Percentiles rank a stretch among this genome's conserved stretches.
Conservation (phyloP, 2,329 filamentous ascomycete genomes). For the Pseudocercospora ulei region DNA sequence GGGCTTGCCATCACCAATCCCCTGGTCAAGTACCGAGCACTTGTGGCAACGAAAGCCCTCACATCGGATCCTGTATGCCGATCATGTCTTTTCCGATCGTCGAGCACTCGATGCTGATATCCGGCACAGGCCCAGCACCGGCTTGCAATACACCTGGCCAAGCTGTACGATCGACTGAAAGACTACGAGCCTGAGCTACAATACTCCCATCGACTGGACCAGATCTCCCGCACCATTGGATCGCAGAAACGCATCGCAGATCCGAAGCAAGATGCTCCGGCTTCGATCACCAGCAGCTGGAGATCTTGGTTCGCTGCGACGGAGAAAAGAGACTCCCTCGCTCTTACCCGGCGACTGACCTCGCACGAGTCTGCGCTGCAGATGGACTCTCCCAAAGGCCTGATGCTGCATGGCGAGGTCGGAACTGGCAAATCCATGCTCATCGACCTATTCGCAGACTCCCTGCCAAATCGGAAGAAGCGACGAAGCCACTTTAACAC, state of each 20-base stretch:
- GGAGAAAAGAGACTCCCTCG: slow-evolving; percentile 48
- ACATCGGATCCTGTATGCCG: slow-evolving; percentile 49
- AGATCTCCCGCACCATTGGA: slow-evolving; percentile 45
- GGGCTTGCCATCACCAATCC: slow-evolving; percentile 53
- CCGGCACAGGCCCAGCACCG: slow-evolving; percentile 26
- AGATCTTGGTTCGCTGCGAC: slow-evolving; percentile 45
- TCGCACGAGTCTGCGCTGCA: slow-evolving; percentile 61
- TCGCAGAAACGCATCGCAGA: slow-evolving; percentile 24
- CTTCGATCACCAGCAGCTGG: slow-evolving; percentile 36
- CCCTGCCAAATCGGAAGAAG: slow-evolving; percentile 63
- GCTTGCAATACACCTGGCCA: slow-evolving; percentile 61
- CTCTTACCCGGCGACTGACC: slow-evolving; percentile 59
- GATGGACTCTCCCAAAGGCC: slow-evolving; percentile 61
- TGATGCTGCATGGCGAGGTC: slow-evolving; percentile 72
- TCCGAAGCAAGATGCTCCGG: slow-evolving; percentile 8
- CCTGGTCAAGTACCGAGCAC: slow-evolving; percentile 62
- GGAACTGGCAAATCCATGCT: slow-evolving; percentile 79
- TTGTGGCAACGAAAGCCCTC: slow-evolving; percentile 58
- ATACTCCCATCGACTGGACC: slow-evolving; percentile 56
- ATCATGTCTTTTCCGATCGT: slow-evolving; percentile 36
- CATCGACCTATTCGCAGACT: slow-evolving; percentile 70
- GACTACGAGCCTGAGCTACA: slow-evolving; percentile 66
- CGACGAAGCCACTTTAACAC: slow-evolving; percentile 74
- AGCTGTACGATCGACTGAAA: slow-evolving; percentile 63
- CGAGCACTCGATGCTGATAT: neutral